Percentiles rank a stretch among this genome's conserved stretches.
phyloP scores from a whole-genome alignment of 371 early-diverging fungal species.

The Sanchytrium tribonematis region DNA sequence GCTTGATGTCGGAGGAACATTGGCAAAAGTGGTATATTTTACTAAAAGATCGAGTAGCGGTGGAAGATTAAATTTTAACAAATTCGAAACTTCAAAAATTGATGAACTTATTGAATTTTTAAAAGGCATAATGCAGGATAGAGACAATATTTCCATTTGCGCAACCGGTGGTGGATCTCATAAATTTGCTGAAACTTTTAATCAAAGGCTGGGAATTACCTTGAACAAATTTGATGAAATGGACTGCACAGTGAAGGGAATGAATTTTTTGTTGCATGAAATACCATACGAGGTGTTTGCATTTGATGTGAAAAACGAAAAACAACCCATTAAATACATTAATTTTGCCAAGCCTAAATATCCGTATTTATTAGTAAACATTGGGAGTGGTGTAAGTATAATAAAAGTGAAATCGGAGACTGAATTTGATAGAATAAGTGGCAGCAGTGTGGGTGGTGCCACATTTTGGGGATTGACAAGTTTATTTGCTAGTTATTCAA shows the following conservation, averaged over 20 bases:
- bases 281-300: constrained; percentile 86
- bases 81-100: neutral
- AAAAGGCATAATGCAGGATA: neutral
- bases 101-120: neutral
- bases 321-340: constrained; percentile 9
- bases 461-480: constrained; percentile 85
- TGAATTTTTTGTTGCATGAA: constrained; percentile 68
- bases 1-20: neutral
- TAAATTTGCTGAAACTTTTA: constrained; percentile 15
- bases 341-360: constrained; percentile 10
- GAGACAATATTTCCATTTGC: neutral
- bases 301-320: constrained; percentile 22
- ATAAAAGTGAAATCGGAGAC: constrained; percentile 50
- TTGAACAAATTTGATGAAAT: constrained; percentile 57
- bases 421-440: constrained; percentile 55
- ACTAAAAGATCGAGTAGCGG: neutral
- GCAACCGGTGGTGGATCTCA: constrained; percentile 6
- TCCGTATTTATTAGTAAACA: constrained; percentile 33
- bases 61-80: neutral
- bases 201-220: constrained; percentile 29
- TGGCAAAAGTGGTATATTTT: neutral
- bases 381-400: constrained; percentile 67
- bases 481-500: constrained; percentile 32
- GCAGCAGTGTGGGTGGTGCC: constrained; percentile 85
- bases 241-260: constrained; percentile 30